Evolutionary conservation across 208 protist species (phyloP).

Genomic region (Crithidia mellificae): DNA sequence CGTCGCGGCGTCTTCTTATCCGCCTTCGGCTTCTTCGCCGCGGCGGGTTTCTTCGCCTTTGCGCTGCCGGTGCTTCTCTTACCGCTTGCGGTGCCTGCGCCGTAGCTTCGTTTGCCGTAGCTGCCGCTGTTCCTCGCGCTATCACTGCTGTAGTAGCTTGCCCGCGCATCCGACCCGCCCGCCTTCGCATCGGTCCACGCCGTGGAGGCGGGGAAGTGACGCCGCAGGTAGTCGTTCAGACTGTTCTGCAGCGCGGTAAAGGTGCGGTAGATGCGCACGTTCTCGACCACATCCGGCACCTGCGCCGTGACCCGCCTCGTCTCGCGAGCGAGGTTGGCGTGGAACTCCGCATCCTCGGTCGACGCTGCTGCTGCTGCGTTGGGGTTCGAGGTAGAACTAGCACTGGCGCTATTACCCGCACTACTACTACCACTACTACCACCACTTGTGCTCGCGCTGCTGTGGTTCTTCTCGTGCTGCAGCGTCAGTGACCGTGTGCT

Average conservation of each 20-base stretch:
- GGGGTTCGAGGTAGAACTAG: too few species aligned
- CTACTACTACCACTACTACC: too few species aligned
- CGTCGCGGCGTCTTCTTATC: conserved; percentile 29
- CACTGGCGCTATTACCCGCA: too few species aligned
- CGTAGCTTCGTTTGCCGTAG: not conserved
- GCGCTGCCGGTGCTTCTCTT: not conserved
- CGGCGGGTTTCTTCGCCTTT: not conserved
- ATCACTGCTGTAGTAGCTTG: not conserved
- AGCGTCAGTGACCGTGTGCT: conserved; percentile 65
- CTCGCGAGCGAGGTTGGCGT: conserved; percentile 46
- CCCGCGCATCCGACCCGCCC: not conserved
- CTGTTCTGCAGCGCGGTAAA: conserved; percentile 87
- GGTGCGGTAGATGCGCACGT: conserved; percentile 61
- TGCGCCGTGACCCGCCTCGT: conserved; percentile 40
- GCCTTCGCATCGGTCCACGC: conserved; percentile 7
- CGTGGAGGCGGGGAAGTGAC: conserved; percentile 61
- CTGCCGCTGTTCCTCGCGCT: not conserved
- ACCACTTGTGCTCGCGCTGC: not conserved
- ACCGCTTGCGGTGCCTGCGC: too few species aligned
- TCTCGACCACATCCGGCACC: conserved; percentile 62
- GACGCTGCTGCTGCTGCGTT: conserved; percentile 3
- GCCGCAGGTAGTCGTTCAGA: conserved; percentile 78
- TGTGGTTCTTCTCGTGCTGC: conserved; percentile 40
- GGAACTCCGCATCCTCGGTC: conserved; percentile 22
- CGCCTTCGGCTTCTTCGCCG: conserved; percentile 10